These are phyloP conservation scores for Debaryomyces maramus DNA, from an alignment of 805 yeast genomes.

Conservation along the genomic window DNA sequence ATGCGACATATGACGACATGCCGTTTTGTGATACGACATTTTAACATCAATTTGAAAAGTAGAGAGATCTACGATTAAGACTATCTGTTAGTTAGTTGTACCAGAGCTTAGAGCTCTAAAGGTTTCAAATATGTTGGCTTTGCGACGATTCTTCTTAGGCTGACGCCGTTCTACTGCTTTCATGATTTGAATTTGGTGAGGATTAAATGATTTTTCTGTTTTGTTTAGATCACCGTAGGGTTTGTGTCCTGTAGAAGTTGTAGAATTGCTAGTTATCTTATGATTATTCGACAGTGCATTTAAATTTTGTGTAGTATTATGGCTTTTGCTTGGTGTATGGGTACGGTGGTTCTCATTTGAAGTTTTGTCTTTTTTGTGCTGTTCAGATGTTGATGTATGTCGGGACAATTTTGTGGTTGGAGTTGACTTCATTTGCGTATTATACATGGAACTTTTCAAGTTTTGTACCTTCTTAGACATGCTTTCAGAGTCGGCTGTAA, in stretches of 20 bases:
- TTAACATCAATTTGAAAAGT: background rate
- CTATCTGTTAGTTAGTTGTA: background rate
- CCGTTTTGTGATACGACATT: background rate
- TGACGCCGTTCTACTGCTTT: background rate
- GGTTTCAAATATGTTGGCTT: background rate
- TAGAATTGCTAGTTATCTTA: no score
- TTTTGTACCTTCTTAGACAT: slow-evolving; percentile 10
- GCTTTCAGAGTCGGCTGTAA: slow-evolving; percentile 18
- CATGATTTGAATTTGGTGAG: no score
- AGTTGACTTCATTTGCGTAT: slow-evolving; percentile 18
- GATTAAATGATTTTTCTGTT: no score
- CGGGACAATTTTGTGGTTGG: slow-evolving; percentile 21
- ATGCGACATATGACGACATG: background rate
- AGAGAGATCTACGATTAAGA: background rate
- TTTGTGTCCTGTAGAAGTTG: no score
- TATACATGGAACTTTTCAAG: slow-evolving; percentile 10
- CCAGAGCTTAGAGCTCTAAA: background rate
- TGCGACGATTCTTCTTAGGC: background rate
- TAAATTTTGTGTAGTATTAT: no score
- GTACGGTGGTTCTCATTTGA: no score
- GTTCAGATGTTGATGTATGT: slow-evolving; percentile 6
- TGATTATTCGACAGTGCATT: no score
- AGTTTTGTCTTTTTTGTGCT: no score
- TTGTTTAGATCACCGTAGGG: no score
- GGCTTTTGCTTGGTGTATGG: no score